phyloP scores from a whole-genome alignment of 1,284 basidiomycete genomes.

The Phellopilus nigrolimitatus region DNA sequence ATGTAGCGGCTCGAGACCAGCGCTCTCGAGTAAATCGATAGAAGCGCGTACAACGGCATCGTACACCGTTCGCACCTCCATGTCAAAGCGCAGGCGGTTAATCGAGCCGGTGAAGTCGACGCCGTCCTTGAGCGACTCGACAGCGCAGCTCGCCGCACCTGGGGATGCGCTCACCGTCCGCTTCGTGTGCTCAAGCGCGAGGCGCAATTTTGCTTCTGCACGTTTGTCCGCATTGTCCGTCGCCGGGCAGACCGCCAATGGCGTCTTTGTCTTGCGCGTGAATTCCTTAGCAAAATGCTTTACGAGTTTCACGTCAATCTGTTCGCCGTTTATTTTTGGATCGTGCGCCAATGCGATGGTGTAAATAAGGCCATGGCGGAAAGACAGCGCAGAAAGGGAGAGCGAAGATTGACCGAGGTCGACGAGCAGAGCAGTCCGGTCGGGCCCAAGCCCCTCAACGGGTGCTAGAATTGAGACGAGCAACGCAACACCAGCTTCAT shows the following conservation, averaged over 20 bases:
- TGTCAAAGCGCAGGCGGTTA: conserved; percentile 92
- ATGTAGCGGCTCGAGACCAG: conserved; percentile 69
- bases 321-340: conserved; percentile 48
- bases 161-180: conserved; percentile 86
- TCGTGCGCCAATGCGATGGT: conserved; percentile 47
- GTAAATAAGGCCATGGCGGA: conserved; percentile 64
- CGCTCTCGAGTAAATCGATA: conserved; percentile 54
- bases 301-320: conserved; percentile 81
- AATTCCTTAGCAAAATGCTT: conserved; percentile 96
- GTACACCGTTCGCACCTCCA: conserved; percentile 78
- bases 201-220: conserved; percentile 88
- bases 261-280: conserved; percentile 90
- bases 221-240: conserved; percentile 67
- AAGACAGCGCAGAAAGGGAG: conserved; percentile 54
- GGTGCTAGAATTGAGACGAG: conserved; percentile 48
- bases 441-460: conserved; percentile 40
- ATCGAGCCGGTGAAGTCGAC: conserved; percentile 90
- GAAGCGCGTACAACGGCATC: conserved; percentile 62
- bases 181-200: conserved; percentile 95
- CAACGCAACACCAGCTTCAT: conserved; percentile 78
- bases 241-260: conserved; percentile 61
- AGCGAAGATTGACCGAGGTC: conserved; percentile 69
- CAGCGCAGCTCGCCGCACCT: conserved; percentile 84
- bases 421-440: conserved; percentile 66
- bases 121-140: conserved; percentile 95